Evolutionary conservation across 306 rosid genomes (phyloP), one percentile per base, ranked within the genome.

Genomic region (Cucurbita moschata): DNA sequence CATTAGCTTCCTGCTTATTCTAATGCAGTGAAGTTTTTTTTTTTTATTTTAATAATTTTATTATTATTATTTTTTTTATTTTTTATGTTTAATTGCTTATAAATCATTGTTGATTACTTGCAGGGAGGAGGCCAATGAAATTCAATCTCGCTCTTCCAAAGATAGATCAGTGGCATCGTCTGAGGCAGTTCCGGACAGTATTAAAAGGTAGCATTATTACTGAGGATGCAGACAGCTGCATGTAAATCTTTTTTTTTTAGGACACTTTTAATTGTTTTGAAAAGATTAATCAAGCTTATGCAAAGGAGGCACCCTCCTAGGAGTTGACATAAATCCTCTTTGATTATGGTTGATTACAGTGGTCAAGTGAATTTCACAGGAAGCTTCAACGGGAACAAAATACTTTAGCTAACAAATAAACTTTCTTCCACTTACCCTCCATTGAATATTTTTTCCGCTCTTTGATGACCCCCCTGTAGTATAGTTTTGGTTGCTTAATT

Each of bases 81-180:
- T n/a, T 37, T 63, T 5, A 40, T 40, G 43, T 40, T 40, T 40
- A 46, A 10, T 18, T 43, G 11, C 23, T 57, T 52, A 46, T 64
- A 21, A 73, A 69, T 55, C 5, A 4, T 73, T 81, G 42, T 2
- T 62, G 15, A 43, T 71, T 23, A 58, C 39, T 75, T 80, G 77
- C 14, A 90, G 98, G 85, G 78, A 84, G 80, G 97, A 90, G 76
- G 98, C 92, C 72, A 83, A 79, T 80, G 88, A 88, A 76, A 77
- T 90, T 43, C 81, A 75, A 60, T 83, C 80, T 63, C 71, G 52
- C 30, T 18, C 77, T 77, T 71, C 55, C 43, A 84, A 61, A 73
- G 65, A 78, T 38, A 68, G 58, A 73, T 63, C 18, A n/a, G 56
- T 72, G 30, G 80, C 75, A 16, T 26, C 83, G 69, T 86, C 82